These are phyloP conservation scores for Gliomastix tumulicola DNA, from an alignment of 2,329 filamentous ascomycete genomes.

Conservation along the genomic window DNA sequence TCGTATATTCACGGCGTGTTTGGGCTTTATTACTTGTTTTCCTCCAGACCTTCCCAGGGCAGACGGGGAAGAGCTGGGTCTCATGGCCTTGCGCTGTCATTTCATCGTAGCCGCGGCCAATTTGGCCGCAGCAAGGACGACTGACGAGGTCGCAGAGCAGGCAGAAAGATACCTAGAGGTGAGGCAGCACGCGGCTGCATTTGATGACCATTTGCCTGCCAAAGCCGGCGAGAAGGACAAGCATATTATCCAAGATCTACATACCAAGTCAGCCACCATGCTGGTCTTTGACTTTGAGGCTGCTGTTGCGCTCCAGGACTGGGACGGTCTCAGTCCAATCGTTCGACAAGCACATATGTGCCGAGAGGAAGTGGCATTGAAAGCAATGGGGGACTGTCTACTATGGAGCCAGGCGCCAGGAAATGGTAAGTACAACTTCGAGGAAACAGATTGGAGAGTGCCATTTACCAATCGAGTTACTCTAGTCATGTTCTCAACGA, in stretches of 20 bases:
- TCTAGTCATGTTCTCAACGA: conserved; percentile 40
- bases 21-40: conserved; percentile 44
- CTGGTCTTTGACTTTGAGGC: conserved; percentile 77
- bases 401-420: conserved; percentile 45
- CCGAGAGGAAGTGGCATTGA: conserved; percentile 39
- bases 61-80: conserved; percentile 37
- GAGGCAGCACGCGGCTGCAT: conserved; percentile 53
- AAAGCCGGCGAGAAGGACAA: conserved; percentile 31
- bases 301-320: conserved; percentile 57
- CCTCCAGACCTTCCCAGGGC: conserved; percentile 35
- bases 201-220: conserved; percentile 38
- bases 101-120: conserved; percentile 55
- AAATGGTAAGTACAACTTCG: conserved; percentile 31
- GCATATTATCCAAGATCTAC: conserved; percentile 42
- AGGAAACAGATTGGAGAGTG: too few relatives aligned
- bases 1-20: conserved; percentile 47
- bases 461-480: not conserved
- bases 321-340: conserved; percentile 57
- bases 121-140: conserved; percentile 42
- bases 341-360: conserved; percentile 44
- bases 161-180: conserved; percentile 55
- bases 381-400: conserved; percentile 60
- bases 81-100: conserved; percentile 62
- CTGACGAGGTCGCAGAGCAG: conserved; percentile 41
- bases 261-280: conserved; percentile 57